phyloP scores from a whole-genome alignment of 768 basidiomycete genomes.

The Mycena indigotica region DNA sequence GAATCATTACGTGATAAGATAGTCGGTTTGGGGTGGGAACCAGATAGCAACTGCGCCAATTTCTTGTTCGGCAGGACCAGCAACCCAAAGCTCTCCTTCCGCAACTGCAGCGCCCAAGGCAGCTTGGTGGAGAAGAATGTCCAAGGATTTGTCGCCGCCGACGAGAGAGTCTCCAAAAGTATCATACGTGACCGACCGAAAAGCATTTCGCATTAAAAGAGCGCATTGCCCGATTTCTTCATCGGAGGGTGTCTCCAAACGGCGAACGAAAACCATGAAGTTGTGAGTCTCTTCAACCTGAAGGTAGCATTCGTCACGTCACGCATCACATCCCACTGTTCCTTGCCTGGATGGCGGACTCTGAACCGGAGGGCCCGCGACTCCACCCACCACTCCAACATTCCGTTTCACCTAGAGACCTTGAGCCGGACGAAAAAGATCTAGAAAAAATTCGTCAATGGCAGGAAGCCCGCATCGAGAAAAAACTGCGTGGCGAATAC shows the following conservation, averaged over 20 bases:
- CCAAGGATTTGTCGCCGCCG: slow-evolving; percentile 20
- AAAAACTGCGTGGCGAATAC: slow-evolving; percentile 75
- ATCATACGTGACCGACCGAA: not conserved
- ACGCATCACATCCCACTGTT: not conserved
- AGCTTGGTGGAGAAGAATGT: slow-evolving; percentile 6
- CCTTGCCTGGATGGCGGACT: not conserved
- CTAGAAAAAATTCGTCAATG: slow-evolving; percentile 63
- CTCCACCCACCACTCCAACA: slow-evolving; percentile 56
- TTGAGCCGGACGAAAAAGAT: slow-evolving; percentile 52
- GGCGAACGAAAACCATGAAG: slow-evolving; percentile 4
- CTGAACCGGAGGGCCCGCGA: not conserved
- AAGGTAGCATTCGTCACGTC: too few species aligned
- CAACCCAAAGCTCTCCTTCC: slow-evolving; percentile 21
- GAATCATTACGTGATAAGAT: slow-evolving; percentile 12
- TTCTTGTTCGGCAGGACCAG: slow-evolving; percentile 8
- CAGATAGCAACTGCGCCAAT: slow-evolving; percentile 20
- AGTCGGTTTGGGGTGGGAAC: slow-evolving; percentile 16
- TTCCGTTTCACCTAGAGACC: slow-evolving; percentile 55
- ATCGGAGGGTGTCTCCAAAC: not conserved
- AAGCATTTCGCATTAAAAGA: not conserved
- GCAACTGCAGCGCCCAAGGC: slow-evolving; percentile 5
- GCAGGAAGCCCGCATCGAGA: slow-evolving; percentile 74
- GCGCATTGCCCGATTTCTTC: slow-evolving; percentile 2
- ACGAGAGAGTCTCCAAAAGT: slow-evolving; percentile 37
- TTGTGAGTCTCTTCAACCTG: too few species aligned